Conservation (phyloP, 495 filamentous ascomycete species). For the Aspergillus affinis region DNA sequence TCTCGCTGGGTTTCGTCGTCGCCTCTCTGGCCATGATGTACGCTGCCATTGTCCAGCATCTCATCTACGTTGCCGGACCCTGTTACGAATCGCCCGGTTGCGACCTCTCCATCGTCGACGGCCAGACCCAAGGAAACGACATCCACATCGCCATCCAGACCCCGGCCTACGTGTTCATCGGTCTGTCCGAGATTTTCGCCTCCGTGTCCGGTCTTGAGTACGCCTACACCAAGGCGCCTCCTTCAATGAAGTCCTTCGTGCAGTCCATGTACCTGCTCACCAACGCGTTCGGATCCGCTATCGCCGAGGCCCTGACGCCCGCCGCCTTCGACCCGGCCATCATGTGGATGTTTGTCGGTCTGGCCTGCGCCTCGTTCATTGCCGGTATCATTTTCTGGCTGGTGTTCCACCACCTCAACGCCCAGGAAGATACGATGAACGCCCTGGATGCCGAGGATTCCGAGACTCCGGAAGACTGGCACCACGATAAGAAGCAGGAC, state of each 20-base stretch:
- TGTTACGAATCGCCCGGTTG: slow-evolving; percentile 46
- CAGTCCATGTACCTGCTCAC: slow-evolving; percentile 72
- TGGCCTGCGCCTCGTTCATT: slow-evolving; percentile 51
- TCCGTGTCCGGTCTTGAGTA: slow-evolving; percentile 71
- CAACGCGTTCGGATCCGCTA: slow-evolving; percentile 67
- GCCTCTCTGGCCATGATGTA: slow-evolving; percentile 62
- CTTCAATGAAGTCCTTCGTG: slow-evolving; percentile 79
- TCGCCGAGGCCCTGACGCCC: slow-evolving; percentile 69
- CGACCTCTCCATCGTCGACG: slow-evolving; percentile 31
- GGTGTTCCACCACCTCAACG: slow-evolving; percentile 44
- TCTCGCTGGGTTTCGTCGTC: slow-evolving; percentile 68
- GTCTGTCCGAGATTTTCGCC: slow-evolving; percentile 72
- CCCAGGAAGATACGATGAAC: slow-evolving; percentile 48
- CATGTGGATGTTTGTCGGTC: slow-evolving; percentile 63
- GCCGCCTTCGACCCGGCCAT: slow-evolving; percentile 70
- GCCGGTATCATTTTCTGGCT: slow-evolving; percentile 47
- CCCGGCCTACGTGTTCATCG: slow-evolving; percentile 68
- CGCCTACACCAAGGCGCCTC: slow-evolving; percentile 81
- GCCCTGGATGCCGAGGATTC: slow-evolving; percentile 37
- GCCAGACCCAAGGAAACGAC: slow-evolving; percentile 38
- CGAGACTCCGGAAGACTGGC: slow-evolving; percentile 13
- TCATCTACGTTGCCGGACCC: slow-evolving; percentile 62
- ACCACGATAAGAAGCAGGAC: slow-evolving; percentile 9
- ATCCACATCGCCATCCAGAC: slow-evolving; percentile 70
- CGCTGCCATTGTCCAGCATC: slow-evolving; percentile 69